Evolutionary conservation across 2,329 filamentous ascomycete species (phyloP).

Genomic region (Pseudodiploospora longispora): DNA sequence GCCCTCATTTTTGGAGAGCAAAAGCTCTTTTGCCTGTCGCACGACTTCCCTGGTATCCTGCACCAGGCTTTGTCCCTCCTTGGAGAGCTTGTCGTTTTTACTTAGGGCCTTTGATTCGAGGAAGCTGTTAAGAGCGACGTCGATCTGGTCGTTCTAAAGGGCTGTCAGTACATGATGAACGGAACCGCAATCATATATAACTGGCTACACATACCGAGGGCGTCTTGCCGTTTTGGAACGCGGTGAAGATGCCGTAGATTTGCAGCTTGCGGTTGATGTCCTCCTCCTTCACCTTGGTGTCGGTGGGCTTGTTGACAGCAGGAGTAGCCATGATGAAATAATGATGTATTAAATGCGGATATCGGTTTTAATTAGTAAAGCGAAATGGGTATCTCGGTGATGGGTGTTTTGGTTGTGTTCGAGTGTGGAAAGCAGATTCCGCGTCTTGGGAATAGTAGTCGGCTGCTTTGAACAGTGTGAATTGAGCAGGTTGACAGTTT

Average conservation of each 20-base stretch:
- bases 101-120: conserved; percentile 62
- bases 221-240: conserved; percentile 82
- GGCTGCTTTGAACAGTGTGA: neutral
- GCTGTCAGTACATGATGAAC: no score
- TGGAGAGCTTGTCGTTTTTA: conserved; percentile 64
- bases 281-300: conserved; percentile 68
- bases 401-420: neutral
- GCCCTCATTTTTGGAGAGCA: conserved; percentile 91
- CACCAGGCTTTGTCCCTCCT: conserved; percentile 73
- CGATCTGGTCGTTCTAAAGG: conserved; percentile 81
- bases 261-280: conserved; percentile 93
- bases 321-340: conserved; percentile 21
- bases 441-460: neutral
- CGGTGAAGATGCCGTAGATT: conserved; percentile 80
- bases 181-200: no score
- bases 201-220: conserved; percentile 59
- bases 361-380: neutral
- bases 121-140: conserved; percentile 86
- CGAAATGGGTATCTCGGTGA: neutral
- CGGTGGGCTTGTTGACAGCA: conserved; percentile 63
- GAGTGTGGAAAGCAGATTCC: neutral
- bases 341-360: conserved; percentile 5
- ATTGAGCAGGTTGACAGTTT: no score
- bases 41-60: conserved; percentile 72
- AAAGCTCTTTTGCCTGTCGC: conserved; percentile 71